These are phyloP conservation scores for Lepidium aucheri DNA, from an alignment of 345 rosid genomes.

Conservation along the genomic window DNA sequence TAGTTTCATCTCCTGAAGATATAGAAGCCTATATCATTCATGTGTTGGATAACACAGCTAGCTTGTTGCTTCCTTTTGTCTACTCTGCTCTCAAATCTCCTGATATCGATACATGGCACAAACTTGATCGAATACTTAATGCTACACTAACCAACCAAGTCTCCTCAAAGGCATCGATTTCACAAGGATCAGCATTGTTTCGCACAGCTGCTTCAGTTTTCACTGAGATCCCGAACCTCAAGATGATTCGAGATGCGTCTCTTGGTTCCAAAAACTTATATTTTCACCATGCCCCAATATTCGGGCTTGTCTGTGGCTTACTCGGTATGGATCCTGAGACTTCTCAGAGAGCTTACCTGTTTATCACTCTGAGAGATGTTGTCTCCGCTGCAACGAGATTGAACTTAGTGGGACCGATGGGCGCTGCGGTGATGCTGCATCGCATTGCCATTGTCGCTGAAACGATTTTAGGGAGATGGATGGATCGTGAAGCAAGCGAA, in stretches of 20 bases:
- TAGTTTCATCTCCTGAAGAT: conserved; percentile 41
- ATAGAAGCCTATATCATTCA: conserved; percentile 39
- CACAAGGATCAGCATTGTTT: conserved; percentile 82
- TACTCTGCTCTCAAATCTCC: conserved; percentile 45
- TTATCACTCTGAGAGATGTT: conserved; percentile 63
- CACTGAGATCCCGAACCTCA: conserved; percentile 50
- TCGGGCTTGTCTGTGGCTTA: conserved; percentile 72
- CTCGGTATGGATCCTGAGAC: conserved; percentile 54
- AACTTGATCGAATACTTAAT: conserved; percentile 42
- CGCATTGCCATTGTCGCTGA: conserved; percentile 55
- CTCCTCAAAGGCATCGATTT: conserved; percentile 53
- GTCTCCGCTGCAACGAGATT: conserved; percentile 84
- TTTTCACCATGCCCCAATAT: conserved; percentile 78
- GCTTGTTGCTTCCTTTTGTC: conserved; percentile 77
- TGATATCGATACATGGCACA: conserved; percentile 38
- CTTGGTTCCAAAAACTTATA: conserved; percentile 27
- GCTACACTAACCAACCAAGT: conserved; percentile 74
- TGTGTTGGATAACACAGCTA: conserved; percentile 60
- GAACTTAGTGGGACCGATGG: conserved; percentile 71
- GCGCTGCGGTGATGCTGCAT: conserved; percentile 79
- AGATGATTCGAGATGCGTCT: conserved; percentile 40
- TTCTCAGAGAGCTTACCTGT: conserved; percentile 76
- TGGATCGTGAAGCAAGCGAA: conserved; percentile 52
- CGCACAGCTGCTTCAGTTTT: conserved; percentile 66
- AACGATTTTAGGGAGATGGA: conserved; percentile 47